Conservation (phyloP, 495 filamentous ascomycete genomes). For the Penicillium canariense region DNA sequence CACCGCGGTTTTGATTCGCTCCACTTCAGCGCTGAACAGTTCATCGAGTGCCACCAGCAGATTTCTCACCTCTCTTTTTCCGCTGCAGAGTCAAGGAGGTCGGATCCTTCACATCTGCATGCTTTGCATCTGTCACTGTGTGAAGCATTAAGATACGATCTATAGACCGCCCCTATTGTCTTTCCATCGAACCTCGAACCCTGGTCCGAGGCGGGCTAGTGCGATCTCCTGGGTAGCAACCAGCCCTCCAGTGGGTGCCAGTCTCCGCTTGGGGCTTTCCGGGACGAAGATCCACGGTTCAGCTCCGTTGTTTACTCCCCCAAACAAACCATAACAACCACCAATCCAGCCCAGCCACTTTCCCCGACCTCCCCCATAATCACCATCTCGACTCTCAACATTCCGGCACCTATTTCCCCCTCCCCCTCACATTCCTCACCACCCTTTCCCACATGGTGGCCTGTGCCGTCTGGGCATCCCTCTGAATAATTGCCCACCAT, state of each 20-base stretch:
- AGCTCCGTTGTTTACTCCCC: constrained; percentile 37
- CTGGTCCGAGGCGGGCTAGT: constrained; percentile 20
- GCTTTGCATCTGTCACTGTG: constrained; percentile 3
- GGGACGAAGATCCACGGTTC: constrained; percentile 40
- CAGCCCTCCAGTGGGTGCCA: constrained; percentile 9
- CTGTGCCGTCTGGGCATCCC: constrained; percentile 23
- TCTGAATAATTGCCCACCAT: constrained; percentile 39
- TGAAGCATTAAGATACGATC: too few species aligned
- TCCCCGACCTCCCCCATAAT: constrained; percentile 9
- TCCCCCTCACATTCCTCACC: constrained; percentile 20
- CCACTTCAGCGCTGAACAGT: constrained; percentile 19
- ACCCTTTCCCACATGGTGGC: constrained; percentile 32
- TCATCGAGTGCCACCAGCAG: constrained; percentile 8
- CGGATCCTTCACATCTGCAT: not conserved
- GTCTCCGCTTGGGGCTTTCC: constrained; percentile 15
- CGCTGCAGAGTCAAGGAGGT: not conserved
- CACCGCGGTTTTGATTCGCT: constrained; percentile 42
- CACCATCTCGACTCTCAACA: constrained; percentile 5
- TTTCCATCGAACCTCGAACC: too few species aligned
- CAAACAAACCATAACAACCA: constrained; percentile 32
- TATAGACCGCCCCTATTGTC: too few species aligned
- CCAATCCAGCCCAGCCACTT: constrained; percentile 5
- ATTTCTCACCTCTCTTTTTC: constrained; percentile 14
- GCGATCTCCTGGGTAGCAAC: constrained; percentile 35
- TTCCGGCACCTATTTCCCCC: constrained; percentile 5